phyloP scores from a whole-genome alignment of 2,329 filamentous ascomycete genomes.

The Cladophialophora carrionii region DNA sequence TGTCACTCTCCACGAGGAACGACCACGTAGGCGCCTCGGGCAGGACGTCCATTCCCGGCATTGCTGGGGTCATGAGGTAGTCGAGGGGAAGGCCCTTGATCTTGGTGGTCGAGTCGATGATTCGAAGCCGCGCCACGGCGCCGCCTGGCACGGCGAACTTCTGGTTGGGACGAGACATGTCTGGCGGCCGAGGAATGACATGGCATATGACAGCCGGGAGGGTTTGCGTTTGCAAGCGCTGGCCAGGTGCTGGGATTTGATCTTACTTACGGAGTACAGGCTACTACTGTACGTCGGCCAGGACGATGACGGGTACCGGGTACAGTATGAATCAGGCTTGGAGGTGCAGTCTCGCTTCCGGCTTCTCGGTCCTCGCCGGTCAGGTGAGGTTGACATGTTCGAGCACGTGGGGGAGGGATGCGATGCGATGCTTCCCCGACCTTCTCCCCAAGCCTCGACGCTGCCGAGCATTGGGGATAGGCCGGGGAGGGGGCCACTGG shows the following conservation, averaged over 20 bases:
- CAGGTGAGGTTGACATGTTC: not conserved
- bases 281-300: not conserved
- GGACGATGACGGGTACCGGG: not conserved
- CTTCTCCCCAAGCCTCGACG: constrained; percentile 13
- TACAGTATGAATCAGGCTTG: not conserved
- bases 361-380: not conserved
- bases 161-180: constrained; percentile 14
- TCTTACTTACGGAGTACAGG: not conserved
- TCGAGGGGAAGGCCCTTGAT: constrained; percentile 25
- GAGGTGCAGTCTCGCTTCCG: not conserved
- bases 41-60: constrained; percentile 28
- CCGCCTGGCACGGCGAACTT: constrained; percentile 25
- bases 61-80: constrained; percentile 26
- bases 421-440: constrained; percentile 7
- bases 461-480: constrained; percentile 9
- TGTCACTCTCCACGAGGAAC: constrained; percentile 28
- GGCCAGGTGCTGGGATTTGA: not conserved
- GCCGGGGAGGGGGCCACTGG: not conserved
- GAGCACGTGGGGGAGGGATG: not conserved
- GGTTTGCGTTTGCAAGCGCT: not conserved
- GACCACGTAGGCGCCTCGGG: constrained; percentile 30
- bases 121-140: constrained; percentile 22
- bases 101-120: constrained; percentile 32
- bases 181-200: constrained; percentile 5
- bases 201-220: not conserved